phyloP scores from a whole-genome alignment of 2,329 filamentous ascomycete species.

The Colletotrichum musae region DNA sequence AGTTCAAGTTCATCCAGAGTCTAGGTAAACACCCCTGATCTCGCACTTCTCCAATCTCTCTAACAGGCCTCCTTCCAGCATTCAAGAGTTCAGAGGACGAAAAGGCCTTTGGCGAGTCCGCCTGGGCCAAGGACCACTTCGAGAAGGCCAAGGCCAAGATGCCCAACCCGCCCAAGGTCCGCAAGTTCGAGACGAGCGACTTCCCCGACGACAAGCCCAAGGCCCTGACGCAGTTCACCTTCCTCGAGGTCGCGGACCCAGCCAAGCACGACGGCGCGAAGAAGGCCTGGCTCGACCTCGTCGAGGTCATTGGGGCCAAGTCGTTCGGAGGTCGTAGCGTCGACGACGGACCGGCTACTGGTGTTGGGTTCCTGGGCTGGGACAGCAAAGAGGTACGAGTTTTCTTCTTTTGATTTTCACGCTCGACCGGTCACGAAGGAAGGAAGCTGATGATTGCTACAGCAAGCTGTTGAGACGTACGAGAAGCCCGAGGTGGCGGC shows the following conservation, averaged over 20 bases:
- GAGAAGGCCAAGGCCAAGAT: background rate
- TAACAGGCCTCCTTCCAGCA: conserved; percentile 1
- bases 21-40: background rate
- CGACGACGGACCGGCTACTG: conserved; percentile 16
- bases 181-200: conserved; percentile 30
- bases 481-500: conserved; percentile 33
- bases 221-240: conserved; percentile 19
- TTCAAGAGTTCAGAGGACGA: conserved; percentile 28
- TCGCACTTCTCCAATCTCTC: background rate
- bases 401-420: no score
- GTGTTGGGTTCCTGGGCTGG: conserved; percentile 32
- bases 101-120: conserved; percentile 27
- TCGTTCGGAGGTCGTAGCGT: conserved; percentile 24
- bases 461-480: conserved; percentile 27
- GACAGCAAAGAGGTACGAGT: conserved; percentile 35
- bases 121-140: conserved; percentile 26
- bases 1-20: conserved; percentile 35
- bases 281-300: conserved; percentile 34
- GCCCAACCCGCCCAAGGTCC: conserved; percentile 14
- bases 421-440: no score
- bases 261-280: conserved; percentile 31
- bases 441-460: background rate
- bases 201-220: conserved; percentile 19
- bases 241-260: conserved; percentile 24
- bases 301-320: conserved; percentile 8